These are phyloP conservation scores for Metschnikowia lachancei DNA, from an alignment of 805 yeast genomes.

Conservation along the genomic window DNA sequence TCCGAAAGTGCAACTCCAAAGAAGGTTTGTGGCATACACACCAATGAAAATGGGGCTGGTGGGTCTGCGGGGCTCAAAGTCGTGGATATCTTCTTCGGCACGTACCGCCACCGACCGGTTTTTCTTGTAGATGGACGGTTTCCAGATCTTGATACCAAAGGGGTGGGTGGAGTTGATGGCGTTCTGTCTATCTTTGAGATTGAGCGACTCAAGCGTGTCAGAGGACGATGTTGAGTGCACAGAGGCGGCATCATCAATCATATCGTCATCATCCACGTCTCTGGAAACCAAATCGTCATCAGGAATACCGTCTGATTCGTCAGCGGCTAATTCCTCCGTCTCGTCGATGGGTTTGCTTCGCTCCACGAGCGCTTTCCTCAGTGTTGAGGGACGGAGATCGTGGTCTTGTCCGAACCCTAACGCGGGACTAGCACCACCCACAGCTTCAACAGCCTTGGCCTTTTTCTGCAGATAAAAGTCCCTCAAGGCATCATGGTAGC, in stretches of 20 bases:
- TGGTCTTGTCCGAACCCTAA: background rate
- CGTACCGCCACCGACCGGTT: constrained; percentile 84
- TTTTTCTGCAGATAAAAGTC: constrained; percentile 28
- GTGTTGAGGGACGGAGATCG: constrained; percentile 3
- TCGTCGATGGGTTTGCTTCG: constrained; percentile 8
- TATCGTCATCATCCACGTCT: background rate
- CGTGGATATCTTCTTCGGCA: constrained; percentile 93
- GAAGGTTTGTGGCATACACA: constrained; percentile 62
- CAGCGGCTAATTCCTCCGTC: constrained; percentile 2
- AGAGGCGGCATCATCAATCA: constrained; percentile 25
- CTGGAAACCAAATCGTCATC: background rate
- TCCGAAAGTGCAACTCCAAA: constrained; percentile 80
- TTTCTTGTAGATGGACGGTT: constrained; percentile 94
- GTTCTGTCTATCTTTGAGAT: constrained; percentile 87
- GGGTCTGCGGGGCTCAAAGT: constrained; percentile 48
- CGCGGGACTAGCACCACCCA: background rate
- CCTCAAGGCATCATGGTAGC: constrained; percentile 67
- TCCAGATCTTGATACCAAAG: constrained; percentile 97
- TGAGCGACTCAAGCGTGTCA: constrained; percentile 75
- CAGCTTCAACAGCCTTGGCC: constrained; percentile 11
- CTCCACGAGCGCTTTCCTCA: constrained; percentile 2
- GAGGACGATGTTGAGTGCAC: constrained; percentile 28
- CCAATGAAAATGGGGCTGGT: constrained; percentile 54
- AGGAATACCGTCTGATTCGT: background rate
- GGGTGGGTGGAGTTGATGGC: constrained; percentile 98